These are phyloP conservation scores for Cordyceps fumosorosea DNA, from an alignment of 2,329 filamentous ascomycete species.

Conservation along the genomic window DNA sequence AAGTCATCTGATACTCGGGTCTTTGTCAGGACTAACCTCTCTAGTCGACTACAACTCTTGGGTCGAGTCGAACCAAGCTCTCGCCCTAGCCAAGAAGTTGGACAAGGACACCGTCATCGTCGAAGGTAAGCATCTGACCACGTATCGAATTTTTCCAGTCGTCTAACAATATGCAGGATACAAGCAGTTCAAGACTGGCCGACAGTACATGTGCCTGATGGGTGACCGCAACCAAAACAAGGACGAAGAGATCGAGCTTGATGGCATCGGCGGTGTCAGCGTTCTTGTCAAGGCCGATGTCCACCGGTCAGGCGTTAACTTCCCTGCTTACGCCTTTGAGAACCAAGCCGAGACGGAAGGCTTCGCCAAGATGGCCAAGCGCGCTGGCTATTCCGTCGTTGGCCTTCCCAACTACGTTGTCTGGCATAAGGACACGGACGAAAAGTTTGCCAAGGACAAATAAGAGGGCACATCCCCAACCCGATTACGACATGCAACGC, in stretches of 20 bases:
- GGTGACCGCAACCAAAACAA: conserved; percentile 91
- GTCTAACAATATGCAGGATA: conserved; percentile 56
- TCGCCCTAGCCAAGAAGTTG: conserved; percentile 64
- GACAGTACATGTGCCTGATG: conserved; percentile 83
- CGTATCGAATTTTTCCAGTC: not conserved
- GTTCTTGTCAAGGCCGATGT: conserved; percentile 98
- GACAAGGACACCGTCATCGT: conserved; percentile 78
- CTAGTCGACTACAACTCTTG: conserved; percentile 98
- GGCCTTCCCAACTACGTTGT: conserved; percentile 96
- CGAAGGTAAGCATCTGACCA: conserved; percentile 56
- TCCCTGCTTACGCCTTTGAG: conserved; percentile 92
- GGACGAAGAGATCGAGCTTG: conserved; percentile 84
- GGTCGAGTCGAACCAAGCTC: conserved; percentile 84
- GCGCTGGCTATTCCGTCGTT: conserved; percentile 85
- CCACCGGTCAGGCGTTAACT: conserved; percentile 97
- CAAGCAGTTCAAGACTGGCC: conserved; percentile 84
- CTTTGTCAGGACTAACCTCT: conserved; percentile 16
- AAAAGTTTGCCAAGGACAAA: conserved; percentile 73
- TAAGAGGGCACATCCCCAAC: conserved; percentile 22
- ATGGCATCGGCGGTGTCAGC: conserved; percentile 94
- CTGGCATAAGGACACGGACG: conserved; percentile 96
- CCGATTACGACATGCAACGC: conserved; percentile 2
- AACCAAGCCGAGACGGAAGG: conserved; percentile 99
- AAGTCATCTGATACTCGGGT: conserved; percentile 30
- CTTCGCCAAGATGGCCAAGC: conserved; percentile 97